Percentiles rank a stretch among this genome's conserved stretches.
These are phyloP conservation scores for Ogataea trehaloabstinens DNA, from an alignment of 805 yeast species.

Conservation along the genomic window DNA sequence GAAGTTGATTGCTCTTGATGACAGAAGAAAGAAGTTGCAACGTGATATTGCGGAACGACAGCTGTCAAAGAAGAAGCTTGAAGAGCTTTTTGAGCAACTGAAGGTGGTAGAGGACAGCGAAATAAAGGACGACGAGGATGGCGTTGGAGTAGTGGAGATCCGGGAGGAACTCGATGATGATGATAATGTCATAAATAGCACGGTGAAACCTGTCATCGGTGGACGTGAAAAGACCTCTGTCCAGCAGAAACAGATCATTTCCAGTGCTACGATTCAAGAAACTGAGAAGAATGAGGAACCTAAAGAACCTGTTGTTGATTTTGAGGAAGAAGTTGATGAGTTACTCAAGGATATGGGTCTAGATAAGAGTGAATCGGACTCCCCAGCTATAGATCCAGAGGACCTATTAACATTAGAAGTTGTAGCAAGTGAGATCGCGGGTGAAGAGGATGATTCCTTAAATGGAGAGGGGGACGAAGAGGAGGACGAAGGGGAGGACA, in stretches of 20 bases:
- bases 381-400: slow-evolving; percentile 37
- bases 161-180: slow-evolving; percentile 82
- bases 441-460: slow-evolving; percentile 23
- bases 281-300: neutral
- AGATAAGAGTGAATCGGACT: neutral
- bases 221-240: neutral
- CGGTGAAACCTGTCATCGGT: slow-evolving; percentile 35
- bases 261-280: neutral
- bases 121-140: slow-evolving; percentile 35
- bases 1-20: slow-evolving; percentile 11
- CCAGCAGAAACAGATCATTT: neutral
- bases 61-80: slow-evolving; percentile 26
- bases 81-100: slow-evolving; percentile 24
- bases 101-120: slow-evolving; percentile 18
- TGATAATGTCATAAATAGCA: slow-evolving; percentile 59
- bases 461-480: slow-evolving; percentile 26
- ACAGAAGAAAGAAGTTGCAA: slow-evolving; percentile 17
- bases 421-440: slow-evolving; percentile 46
- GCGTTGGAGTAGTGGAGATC: slow-evolving; percentile 74
- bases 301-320: slow-evolving; percentile 4
- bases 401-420: slow-evolving; percentile 54
- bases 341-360: slow-evolving; percentile 37
- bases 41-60: slow-evolving; percentile 39
- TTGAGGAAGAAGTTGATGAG: slow-evolving; percentile 26
- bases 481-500: slow-evolving; percentile 24